These are phyloP conservation scores for Rugosomyces carneus DNA, from an alignment of 1,284 basidiomycete genomes.

Conservation along the genomic window DNA sequence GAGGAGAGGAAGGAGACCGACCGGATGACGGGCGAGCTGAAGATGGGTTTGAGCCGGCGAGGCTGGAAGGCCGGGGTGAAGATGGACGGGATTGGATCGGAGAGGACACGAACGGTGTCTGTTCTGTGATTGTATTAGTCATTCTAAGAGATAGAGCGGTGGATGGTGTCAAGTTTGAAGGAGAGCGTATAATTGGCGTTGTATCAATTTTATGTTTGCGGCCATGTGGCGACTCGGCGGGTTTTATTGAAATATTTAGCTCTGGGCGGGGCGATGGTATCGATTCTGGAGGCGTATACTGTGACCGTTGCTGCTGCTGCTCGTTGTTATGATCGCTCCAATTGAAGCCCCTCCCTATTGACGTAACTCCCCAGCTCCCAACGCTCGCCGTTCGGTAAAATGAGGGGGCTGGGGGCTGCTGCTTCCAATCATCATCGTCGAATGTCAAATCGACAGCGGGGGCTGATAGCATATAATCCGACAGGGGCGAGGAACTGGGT, in stretches of 20 bases:
- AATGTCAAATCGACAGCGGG: slow-evolving; percentile 54
- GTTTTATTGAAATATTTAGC: slow-evolving; percentile 12
- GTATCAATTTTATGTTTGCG: slow-evolving; percentile 30
- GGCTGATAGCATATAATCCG: slow-evolving; percentile 48
- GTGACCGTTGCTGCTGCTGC: slow-evolving; percentile 16
- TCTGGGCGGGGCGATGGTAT: slow-evolving; percentile 15
- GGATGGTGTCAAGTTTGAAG: slow-evolving; percentile 18
- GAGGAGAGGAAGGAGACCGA: slow-evolving; percentile 41
- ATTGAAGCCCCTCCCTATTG: slow-evolving; percentile 74
- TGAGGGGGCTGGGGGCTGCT: slow-evolving; percentile 40
- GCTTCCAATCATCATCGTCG: slow-evolving; percentile 59
- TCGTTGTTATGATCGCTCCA: slow-evolving; percentile 49
- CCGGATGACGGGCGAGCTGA: slow-evolving; percentile 21
- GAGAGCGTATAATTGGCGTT: slow-evolving; percentile 23
- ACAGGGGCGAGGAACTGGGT: slow-evolving; percentile 9
- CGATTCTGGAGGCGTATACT: slow-evolving; percentile 14
- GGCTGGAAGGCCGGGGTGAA: slow-evolving; percentile 21
- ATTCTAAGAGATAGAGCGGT: slow-evolving; percentile 20
- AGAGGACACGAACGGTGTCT: slow-evolving; percentile 14
- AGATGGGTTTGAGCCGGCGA: slow-evolving; percentile 14
- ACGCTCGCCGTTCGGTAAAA: slow-evolving; percentile 61
- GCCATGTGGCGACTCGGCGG: slow-evolving; percentile 20
- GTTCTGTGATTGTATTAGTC: slow-evolving; percentile 17
- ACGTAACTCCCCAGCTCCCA: slow-evolving; percentile 77
- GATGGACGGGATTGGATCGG: slow-evolving; percentile 20